Evolutionary conservation across 2,329 filamentous ascomycete species (phyloP).

Genomic region (Botryotinia narcissicola): DNA sequence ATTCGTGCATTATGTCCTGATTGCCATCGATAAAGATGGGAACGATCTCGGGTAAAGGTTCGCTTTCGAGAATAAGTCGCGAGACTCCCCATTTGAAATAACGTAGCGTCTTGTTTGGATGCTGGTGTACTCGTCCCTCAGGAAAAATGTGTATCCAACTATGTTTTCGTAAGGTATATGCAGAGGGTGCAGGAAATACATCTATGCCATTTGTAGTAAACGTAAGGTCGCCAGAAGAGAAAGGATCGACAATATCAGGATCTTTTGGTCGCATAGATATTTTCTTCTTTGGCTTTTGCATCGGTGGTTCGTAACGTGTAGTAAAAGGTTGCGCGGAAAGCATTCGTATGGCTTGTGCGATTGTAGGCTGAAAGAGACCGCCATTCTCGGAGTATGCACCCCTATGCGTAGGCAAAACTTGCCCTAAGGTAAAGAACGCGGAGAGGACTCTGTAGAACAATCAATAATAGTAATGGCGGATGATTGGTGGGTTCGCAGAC

Average conservation of each 20-base stretch:
- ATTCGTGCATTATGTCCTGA: slow-evolving; percentile 84
- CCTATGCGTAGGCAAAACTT: slow-evolving; percentile 88
- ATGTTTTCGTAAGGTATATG: slow-evolving; percentile 66
- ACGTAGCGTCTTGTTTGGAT: slow-evolving; percentile 72
- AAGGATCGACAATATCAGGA: slow-evolving; percentile 50
- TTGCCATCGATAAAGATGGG: slow-evolving; percentile 94
- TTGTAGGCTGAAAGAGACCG: slow-evolving; percentile 85
- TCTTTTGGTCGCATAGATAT: slow-evolving; percentile 23
- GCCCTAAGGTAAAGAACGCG: slow-evolving; percentile 83
- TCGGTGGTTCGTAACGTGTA: slow-evolving; percentile 24
- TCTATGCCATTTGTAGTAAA: slow-evolving; percentile 69
- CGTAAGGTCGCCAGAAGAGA: slow-evolving; percentile 46
- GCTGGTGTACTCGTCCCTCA: slow-evolving; percentile 91
- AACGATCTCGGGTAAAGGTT: slow-evolving; percentile 82
- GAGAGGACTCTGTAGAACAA: slow-evolving; percentile 56
- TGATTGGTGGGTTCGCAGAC: slow-evolving; percentile 47
- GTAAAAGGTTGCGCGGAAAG: slow-evolving; percentile 61
- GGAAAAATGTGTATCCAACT: slow-evolving; percentile 96
- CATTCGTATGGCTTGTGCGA: slow-evolving; percentile 80
- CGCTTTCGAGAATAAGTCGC: slow-evolving; percentile 83
- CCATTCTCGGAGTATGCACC: slow-evolving; percentile 69
- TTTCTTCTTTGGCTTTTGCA: slow-evolving; percentile 1
- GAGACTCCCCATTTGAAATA: slow-evolving; percentile 99
- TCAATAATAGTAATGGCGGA: background rate
- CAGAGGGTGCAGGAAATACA: slow-evolving; percentile 67